Base-by-base conservation (phyloP, 805 yeast species). In the Suhomyces emberorum region DNA sequence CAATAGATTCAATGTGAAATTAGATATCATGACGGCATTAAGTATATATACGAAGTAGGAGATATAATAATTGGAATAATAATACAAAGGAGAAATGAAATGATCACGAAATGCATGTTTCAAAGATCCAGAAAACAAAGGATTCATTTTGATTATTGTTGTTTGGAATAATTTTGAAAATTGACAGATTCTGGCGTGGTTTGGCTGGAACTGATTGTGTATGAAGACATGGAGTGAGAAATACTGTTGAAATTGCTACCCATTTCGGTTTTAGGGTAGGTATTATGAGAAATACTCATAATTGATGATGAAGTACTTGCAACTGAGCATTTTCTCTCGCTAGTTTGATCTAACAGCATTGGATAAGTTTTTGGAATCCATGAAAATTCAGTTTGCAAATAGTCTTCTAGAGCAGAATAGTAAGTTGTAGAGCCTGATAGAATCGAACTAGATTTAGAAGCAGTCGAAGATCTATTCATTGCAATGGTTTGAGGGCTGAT, bases 291-390 rank as follows among this genome's bases (percentile, higher is more conserved):
- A n/a, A 42, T 44, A 35, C 54, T 50, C 48, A 48, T 48, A 3
- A 50, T 44, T 7, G 55, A 49, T 6, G 55, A 47, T 3, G 39
- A 34, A n/a, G 50, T 38, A 7, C 55, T 48, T 1, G 55, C 39
- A 5, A 34, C 41, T 6, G 49, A 43, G n/a, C 19, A 11, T 10
- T 24, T 23, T 24, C 34, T 32, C 28, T 23, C 26, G n/a, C 26
- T 14, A 23, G n/a, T 23, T 11, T 7, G 26, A 23, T 7, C 26
- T 7, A 20, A 7, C 16, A 15, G n/a, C n/a, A n/a, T n/a, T n/a
- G n/a, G n/a, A n/a, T n/a, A n/a, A n/a, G n/a, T n/a, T n/a, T n/a
- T n/a, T n/a, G n/a, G n/a, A n/a, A n/a, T n/a, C n/a, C n/a, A n/a
- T n/a, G n/a, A n/a, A n/a, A n/a, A n/a, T n/a, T n/a, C n/a, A n/a